These are phyloP conservation scores for Dothideomycetes sp. DNA, from an alignment of 2,329 filamentous ascomycete genomes.

Conservation along the genomic window DNA sequence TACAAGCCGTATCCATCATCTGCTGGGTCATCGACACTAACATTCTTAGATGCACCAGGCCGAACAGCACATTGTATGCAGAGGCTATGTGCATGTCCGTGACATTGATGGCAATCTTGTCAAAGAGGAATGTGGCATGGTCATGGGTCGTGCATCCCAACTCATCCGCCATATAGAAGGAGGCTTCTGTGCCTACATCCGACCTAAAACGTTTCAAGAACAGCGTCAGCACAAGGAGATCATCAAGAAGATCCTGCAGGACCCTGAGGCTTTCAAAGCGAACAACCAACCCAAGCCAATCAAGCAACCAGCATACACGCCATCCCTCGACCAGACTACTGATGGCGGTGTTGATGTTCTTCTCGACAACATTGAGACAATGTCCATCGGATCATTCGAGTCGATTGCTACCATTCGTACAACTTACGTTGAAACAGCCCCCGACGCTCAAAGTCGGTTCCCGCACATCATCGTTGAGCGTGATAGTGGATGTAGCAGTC, in stretches of 20 bases:
- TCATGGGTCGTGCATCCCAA: conserved; percentile 40
- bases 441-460: background rate
- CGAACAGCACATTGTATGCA: conserved; percentile 42
- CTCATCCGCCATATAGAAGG: conserved; percentile 48
- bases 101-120: background rate
- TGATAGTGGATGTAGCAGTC: conserved; percentile 6
- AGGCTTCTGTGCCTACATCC: conserved; percentile 40
- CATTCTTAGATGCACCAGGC: conserved; percentile 37
- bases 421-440: conserved; percentile 8
- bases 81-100: background rate
- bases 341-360: conserved; percentile 2
- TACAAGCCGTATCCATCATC: background rate
- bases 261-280: conserved; percentile 19
- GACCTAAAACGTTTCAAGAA: conserved; percentile 34
- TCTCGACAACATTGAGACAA: background rate
- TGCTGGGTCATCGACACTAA: background rate
- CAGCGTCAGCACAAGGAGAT: conserved; percentile 44
- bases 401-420: conserved; percentile 4
- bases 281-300: conserved; percentile 15
- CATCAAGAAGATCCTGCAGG: conserved; percentile 29
- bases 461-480: background rate
- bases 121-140: conserved; percentile 31
- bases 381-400: background rate
- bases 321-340: background rate
- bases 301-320: background rate